Conservation (phyloP, 257 asterid species). For the Voacanga thouarsii region DNA sequence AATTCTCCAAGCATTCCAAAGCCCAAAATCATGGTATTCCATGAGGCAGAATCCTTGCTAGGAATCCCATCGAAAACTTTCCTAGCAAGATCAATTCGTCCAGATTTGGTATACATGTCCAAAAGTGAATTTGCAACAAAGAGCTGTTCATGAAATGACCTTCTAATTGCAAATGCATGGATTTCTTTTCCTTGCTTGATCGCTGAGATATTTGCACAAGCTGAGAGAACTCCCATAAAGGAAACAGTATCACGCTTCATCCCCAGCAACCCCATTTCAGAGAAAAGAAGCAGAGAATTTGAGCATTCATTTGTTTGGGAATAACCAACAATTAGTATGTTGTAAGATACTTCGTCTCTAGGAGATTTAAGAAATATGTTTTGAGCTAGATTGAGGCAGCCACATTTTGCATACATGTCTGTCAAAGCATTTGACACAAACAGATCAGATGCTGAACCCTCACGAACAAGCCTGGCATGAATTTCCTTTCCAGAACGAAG, state of each 20-base stretch:
- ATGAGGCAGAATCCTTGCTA: slow-evolving; percentile 55
- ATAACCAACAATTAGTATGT: slow-evolving; percentile 54
- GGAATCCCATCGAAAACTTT: slow-evolving; percentile 49
- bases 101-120: slow-evolving; percentile 64
- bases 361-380: slow-evolving; percentile 40
- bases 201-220: slow-evolving; percentile 62
- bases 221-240: slow-evolving; percentile 65
- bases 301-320: slow-evolving; percentile 49
- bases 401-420: slow-evolving; percentile 70
- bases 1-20: slow-evolving; percentile 67
- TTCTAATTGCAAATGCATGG: slow-evolving; percentile 58
- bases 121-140: slow-evolving; percentile 66
- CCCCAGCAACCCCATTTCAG: slow-evolving; percentile 58
- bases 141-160: slow-evolving; percentile 48
- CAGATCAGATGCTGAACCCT: slow-evolving; percentile 40
- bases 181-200: slow-evolving; percentile 66
- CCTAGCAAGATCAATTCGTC: slow-evolving; percentile 45
- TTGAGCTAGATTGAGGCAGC: slow-evolving; percentile 47
- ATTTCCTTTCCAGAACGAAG: slow-evolving; percentile 58
- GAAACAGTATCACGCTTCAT: slow-evolving; percentile 51
- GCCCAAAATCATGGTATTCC: slow-evolving; percentile 75
- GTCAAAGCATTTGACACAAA: slow-evolving; percentile 71
- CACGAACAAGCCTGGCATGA: slow-evolving; percentile 53
- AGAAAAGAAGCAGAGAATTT: slow-evolving; percentile 47
- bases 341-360: slow-evolving; percentile 66